Evolutionary conservation across 257 asterid genomes (phyloP).

Genomic region (Jaltomata sinuosa): DNA sequence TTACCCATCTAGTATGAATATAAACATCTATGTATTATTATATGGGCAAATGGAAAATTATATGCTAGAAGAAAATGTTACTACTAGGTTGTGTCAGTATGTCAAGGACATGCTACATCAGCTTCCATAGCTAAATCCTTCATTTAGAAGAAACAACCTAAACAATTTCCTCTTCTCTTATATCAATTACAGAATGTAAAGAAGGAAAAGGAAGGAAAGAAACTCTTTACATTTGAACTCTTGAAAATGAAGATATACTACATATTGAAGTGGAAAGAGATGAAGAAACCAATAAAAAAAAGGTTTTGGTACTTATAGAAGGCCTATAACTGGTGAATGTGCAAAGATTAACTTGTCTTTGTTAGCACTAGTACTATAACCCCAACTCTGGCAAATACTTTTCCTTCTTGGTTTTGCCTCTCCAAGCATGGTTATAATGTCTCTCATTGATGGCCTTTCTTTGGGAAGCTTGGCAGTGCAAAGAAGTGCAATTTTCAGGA

Average conservation of each 20-base stretch:
- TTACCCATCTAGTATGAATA: no score
- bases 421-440: constrained; percentile 62
- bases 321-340: constrained; percentile 74
- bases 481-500: constrained; percentile 60
- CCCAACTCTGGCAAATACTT: constrained; percentile 66
- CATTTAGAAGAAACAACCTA: neutral
- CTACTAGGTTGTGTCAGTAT: no score
- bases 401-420: constrained; percentile 85
- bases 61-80: no score
- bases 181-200: neutral
- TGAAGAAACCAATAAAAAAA: no score
- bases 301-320: constrained; percentile 22
- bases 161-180: neutral
- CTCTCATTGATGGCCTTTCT: constrained; percentile 81
- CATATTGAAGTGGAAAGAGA: neutral
- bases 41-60: no score
- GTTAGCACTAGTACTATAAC: constrained; percentile 25
- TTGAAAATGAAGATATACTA: neutral
- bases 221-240: neutral
- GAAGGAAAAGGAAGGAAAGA: neutral
- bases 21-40: no score
- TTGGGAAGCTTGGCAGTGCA: constrained; percentile 82
- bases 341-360: constrained; percentile 61
- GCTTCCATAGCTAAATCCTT: neutral
- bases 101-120: no score